Percentiles rank a stretch among this genome's conserved stretches.
Evolutionary conservation across 2,329 filamentous ascomycete genomes (phyloP).

Genomic region (Aulographum hederae): DNA sequence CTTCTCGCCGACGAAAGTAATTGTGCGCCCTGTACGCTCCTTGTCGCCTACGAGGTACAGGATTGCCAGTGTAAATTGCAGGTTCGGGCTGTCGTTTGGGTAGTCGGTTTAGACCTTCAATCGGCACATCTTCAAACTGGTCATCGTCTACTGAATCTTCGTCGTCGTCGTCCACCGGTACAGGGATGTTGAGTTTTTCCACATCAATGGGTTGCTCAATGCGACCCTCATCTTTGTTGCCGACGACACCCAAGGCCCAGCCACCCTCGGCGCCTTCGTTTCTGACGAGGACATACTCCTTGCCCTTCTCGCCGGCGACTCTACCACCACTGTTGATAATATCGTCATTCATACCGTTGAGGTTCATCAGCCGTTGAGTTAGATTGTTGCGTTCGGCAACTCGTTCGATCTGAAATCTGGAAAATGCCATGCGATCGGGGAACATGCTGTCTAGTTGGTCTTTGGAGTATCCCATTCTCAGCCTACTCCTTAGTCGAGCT

Average conservation of each 20-base stretch:
- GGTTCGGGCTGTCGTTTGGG: constrained; percentile 36
- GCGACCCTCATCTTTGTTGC: constrained; percentile 62
- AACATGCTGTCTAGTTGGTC: constrained; percentile 96
- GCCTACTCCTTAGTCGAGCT: constrained; percentile 65
- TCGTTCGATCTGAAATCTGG: constrained; percentile 85
- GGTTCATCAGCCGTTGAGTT: constrained; percentile 84
- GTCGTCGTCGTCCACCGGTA: constrained; percentile 24
- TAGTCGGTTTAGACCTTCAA: constrained; percentile 72
- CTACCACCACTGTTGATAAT: constrained; percentile 38
- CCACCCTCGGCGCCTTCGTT: constrained; percentile 90
- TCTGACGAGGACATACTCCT: constrained; percentile 91
- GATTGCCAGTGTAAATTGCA: too few relatives aligned
- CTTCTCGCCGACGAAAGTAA: neutral
- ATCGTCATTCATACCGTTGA: constrained; percentile 77
- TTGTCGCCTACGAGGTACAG: neutral
- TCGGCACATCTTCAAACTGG: constrained; percentile 83
- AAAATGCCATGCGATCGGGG: constrained; percentile 92
- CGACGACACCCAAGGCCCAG: constrained; percentile 89
- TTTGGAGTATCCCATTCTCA: constrained; percentile 92
- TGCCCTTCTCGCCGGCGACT: constrained; percentile 68
- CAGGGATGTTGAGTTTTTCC: constrained; percentile 39
- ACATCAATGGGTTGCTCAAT: constrained; percentile 84
- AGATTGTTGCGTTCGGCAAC: constrained; percentile 86
- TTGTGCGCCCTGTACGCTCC: neutral
- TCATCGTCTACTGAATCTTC: constrained; percentile 48